A percentile compares a stretch with the other conserved stretches of the same genome.
phyloP scores from a whole-genome alignment of 192 early-diverging fungal genomes.

The Linnemannia elongata region DNA sequence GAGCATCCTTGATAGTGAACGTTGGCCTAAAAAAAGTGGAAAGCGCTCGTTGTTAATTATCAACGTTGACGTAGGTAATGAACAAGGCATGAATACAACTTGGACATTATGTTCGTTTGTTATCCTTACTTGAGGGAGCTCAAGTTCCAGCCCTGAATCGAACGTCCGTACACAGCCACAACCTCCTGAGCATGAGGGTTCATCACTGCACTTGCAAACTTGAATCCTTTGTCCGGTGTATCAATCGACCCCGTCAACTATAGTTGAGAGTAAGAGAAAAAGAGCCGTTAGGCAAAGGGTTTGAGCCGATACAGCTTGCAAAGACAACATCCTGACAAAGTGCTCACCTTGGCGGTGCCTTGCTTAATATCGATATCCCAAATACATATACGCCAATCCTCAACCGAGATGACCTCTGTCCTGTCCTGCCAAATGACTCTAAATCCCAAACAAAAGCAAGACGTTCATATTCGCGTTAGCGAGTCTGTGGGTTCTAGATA shows the following conservation, averaged over 20 bases:
- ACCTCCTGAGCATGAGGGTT: constrained; percentile 75
- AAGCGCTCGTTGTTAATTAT: background rate
- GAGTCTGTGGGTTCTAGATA: background rate
- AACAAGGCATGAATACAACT: constrained; percentile 8
- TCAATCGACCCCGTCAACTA: constrained; percentile 55
- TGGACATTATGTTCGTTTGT: background rate
- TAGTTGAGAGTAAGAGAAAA: background rate
- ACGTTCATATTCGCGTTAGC: background rate
- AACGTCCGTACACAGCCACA: constrained; percentile 69
- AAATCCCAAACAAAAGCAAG: background rate
- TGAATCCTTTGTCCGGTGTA: constrained; percentile 41
- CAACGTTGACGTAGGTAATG: background rate
- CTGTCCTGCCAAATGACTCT: constrained; percentile 52
- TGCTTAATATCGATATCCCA: constrained; percentile 61
- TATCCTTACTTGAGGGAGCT: constrained; percentile 62
- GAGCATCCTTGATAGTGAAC: constrained; percentile 73
- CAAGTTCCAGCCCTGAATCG: constrained; percentile 80
- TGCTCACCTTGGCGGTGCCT: constrained; percentile 55
- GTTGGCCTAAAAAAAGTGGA: constrained; percentile 49
- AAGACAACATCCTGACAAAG: background rate
- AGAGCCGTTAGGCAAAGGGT: background rate
- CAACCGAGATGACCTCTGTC: constrained; percentile 37
- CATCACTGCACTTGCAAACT: constrained; percentile 67
- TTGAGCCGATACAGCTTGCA: background rate
- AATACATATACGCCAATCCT: constrained; percentile 63